These are phyloP conservation scores for Penicillium tannophilum DNA, from an alignment of 495 filamentous ascomycete species.

Conservation along the genomic window DNA sequence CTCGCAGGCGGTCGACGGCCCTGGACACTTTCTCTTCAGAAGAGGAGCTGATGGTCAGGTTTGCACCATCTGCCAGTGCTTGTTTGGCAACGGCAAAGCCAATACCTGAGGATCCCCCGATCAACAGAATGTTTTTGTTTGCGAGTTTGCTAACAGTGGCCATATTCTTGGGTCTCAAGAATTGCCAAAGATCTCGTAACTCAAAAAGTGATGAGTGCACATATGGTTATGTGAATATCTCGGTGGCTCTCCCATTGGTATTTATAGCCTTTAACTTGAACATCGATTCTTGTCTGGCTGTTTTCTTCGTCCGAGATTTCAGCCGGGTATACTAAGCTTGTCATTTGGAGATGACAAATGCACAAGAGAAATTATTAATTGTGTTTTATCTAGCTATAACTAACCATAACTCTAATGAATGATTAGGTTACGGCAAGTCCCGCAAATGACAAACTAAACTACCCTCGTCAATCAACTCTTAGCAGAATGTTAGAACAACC, in stretches of 20 bases:
- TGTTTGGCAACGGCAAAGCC: conserved; percentile 57
- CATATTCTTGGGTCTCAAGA: background rate
- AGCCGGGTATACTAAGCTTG: background rate
- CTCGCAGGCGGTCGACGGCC: conserved; percentile 40
- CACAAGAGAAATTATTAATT: too few species aligned
- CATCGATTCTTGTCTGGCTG: background rate
- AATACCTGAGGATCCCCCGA: conserved; percentile 59
- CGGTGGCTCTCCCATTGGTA: too few species aligned
- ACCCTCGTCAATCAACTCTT: too few species aligned
- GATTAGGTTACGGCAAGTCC: too few species aligned
- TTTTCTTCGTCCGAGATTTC: background rate
- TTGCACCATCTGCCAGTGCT: conserved; percentile 49
- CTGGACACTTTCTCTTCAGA: conserved; percentile 38
- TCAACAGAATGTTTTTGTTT: conserved; percentile 46
- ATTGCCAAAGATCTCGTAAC: too few species aligned
- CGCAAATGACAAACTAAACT: too few species aligned
- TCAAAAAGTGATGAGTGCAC: too few species aligned
- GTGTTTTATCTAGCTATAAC: too few species aligned
- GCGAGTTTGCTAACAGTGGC: conserved; percentile 27
- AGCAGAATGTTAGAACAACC: too few species aligned
- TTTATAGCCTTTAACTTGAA: background rate
- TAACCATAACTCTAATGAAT: too few species aligned
- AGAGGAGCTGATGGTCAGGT: conserved; percentile 58
- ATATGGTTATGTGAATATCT: too few species aligned
- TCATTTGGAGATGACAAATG: background rate